Percentiles rank a stretch among this genome's conserved stretches.
Evolutionary conservation across 495 filamentous ascomycete species (phyloP).

Genomic region (Penicillium samsonianum): DNA sequence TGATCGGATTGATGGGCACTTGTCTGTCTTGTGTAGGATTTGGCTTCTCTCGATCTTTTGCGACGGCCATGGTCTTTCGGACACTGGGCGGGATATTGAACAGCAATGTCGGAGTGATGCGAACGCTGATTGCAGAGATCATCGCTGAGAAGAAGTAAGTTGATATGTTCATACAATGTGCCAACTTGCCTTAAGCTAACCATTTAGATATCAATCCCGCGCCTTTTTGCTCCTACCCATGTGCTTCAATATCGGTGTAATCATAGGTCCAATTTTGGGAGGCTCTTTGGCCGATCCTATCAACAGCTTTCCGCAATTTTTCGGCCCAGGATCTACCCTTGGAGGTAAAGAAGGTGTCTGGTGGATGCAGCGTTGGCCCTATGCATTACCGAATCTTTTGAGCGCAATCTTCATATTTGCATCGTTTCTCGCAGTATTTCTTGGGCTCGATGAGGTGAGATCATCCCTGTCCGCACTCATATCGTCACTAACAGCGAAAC

Average conservation of each 20-base stretch:
- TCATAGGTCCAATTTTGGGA: slow-evolving; percentile 64
- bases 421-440: slow-evolving; percentile 50
- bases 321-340: slow-evolving; percentile 58
- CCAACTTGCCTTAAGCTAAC: slow-evolving; percentile 7
- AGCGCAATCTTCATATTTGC: slow-evolving; percentile 56
- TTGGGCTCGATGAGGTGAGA: slow-evolving; percentile 62
- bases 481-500: slow-evolving; percentile 10
- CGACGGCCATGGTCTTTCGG: slow-evolving; percentile 67
- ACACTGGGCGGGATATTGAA: slow-evolving; percentile 75
- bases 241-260: slow-evolving; percentile 75
- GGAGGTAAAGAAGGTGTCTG: slow-evolving; percentile 53
- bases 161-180: neutral
- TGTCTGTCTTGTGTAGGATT: slow-evolving; percentile 74
- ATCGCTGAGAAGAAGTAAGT: slow-evolving; percentile 64
- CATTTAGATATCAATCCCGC: slow-evolving; percentile 61
- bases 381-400: slow-evolving; percentile 63
- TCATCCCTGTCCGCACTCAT: neutral
- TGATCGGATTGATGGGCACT: slow-evolving; percentile 74
- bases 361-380: slow-evolving; percentile 64
- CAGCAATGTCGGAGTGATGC: slow-evolving; percentile 79
- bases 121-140: slow-evolving; percentile 80
- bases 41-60: slow-evolving; percentile 72
- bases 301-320: slow-evolving; percentile 61
- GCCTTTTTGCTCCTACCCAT: slow-evolving; percentile 82
- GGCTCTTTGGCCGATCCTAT: slow-evolving; percentile 74